Evolutionary conservation across 31 red algal genomes (phyloP).

Genomic region (Endocladia muricata): DNA sequence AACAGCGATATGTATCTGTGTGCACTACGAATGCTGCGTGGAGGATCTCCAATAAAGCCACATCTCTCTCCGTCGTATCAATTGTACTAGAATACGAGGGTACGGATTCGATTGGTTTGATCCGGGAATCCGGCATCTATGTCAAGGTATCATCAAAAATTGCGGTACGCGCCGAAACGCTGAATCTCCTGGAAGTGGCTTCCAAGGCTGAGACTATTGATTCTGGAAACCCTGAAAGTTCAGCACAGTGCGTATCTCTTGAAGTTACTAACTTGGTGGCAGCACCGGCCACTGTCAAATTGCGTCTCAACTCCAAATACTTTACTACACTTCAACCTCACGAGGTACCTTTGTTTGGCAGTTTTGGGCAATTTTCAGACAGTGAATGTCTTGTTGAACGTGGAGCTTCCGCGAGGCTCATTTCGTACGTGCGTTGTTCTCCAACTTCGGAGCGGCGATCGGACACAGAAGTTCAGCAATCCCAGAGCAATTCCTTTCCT

Average conservation of each 20-base stretch:
- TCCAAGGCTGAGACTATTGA: background rate
- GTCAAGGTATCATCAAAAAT: constrained; percentile 18
- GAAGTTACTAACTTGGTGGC: constrained; percentile 35
- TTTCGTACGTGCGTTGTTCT: constrained; percentile 13
- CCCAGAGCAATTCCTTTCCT: no score
- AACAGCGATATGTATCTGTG: background rate
- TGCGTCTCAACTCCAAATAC: no score
- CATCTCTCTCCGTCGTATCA: constrained; percentile 22
- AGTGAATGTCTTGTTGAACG: constrained; percentile 43
- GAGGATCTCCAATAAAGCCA: background rate
- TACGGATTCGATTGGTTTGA: background rate
- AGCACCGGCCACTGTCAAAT: constrained; percentile 38
- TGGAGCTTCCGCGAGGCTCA: constrained; percentile 40
- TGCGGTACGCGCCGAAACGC: constrained; percentile 15
- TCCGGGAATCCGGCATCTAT: constrained; percentile 38
- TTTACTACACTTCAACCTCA: no score
- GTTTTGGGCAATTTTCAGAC: background rate
- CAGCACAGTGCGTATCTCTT: constrained; percentile 12
- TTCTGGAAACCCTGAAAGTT: background rate
- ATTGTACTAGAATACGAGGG: constrained; percentile 44
- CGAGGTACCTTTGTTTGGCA: background rate
- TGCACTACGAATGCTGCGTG: background rate
- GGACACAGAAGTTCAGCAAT: no score
- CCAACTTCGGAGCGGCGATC: no score
- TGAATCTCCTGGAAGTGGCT: constrained; percentile 9